Base-by-base conservation (phyloP, 2,329 filamentous ascomycete genomes). In the Sporothrix inflata region DNA sequence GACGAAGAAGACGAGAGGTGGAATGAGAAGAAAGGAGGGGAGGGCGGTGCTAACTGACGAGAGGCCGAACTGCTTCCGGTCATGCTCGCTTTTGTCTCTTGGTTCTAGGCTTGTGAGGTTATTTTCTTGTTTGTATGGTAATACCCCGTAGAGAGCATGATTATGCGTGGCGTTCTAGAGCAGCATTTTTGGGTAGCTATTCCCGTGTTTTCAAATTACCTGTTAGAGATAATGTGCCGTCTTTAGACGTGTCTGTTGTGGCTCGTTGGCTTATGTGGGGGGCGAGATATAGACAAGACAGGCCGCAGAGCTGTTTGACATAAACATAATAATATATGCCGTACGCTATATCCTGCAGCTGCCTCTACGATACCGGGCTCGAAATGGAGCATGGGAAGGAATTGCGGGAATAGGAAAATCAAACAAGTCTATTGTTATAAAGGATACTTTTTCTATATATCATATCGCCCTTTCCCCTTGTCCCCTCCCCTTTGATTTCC, bases 1-100 rank as follows among this genome's bases (percentile, higher is more conserved):
- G 71, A 72, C 7, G 71, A 69, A 4, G 60, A 55, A 30, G 57
- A 65, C 14, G 42, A 65, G 30, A 65, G 49, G 60, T 16, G n/a
- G 24, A n/a, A 51, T 19, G 40, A 45, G 8, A 12, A 16, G n/a
- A 8, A 16, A 51, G 6, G 30, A 53, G 21, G 19, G 6, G 34
- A 34, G 8, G 24, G 53, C 49, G 14, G 14, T n/a, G 14, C 19
- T 57, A 12, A 34, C 24, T 19, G 19, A 7, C 16, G 2, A 57
- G 21, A 51, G 11, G 8, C 49, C 7, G 49, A 51, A 3, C 19
- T 6, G 30, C 30, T 34, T 34, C 6, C 30, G 40, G 40, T 11
- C 40, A 42, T 5, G 40, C 40, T 7, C 9, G 4, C 40, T 9
- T 11, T 42, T 42, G 3, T 42, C 40, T 42, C 40, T 42, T 11